phyloP scores from a whole-genome alignment of 192 early-diverging fungal genomes.

The Chytriomyces hyalinus region DNA sequence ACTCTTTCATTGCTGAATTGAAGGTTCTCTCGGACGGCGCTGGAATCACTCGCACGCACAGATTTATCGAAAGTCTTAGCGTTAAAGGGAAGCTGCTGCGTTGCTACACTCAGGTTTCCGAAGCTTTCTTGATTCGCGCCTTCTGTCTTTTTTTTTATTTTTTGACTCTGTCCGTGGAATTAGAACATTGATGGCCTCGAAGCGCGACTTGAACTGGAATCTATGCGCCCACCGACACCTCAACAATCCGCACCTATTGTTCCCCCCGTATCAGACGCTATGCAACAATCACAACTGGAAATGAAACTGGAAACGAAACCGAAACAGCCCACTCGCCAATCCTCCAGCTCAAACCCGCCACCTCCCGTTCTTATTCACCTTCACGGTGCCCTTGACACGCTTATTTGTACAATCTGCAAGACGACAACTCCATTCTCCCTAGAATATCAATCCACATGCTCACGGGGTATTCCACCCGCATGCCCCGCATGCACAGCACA shows the following conservation, averaged over 20 bases:
- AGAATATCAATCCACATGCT: constrained; percentile 58
- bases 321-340: background rate
- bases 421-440: constrained; percentile 68
- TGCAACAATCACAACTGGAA: background rate
- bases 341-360: constrained; percentile 1
- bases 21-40: constrained; percentile 76
- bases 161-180: background rate
- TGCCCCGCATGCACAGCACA: constrained; percentile 66
- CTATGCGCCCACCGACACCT: background rate
- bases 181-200: constrained; percentile 94
- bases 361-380: constrained; percentile 81
- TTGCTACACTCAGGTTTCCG: constrained; percentile 82
- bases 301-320: background rate
- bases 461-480: constrained; percentile 72
- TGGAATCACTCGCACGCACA: constrained; percentile 80
- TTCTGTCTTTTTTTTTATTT: background rate
- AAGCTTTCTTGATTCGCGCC: background rate
- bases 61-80: constrained; percentile 79
- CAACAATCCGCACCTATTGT: background rate
- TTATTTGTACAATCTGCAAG: constrained; percentile 87
- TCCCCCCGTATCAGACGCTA: background rate
- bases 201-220: constrained; percentile 64
- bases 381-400: constrained; percentile 85
- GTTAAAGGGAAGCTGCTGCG: constrained; percentile 78
- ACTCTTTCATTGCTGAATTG: constrained; percentile 86